Conservation (phyloP, 2,329 filamentous ascomycete genomes). For the Ophiostoma sp. region DNA sequence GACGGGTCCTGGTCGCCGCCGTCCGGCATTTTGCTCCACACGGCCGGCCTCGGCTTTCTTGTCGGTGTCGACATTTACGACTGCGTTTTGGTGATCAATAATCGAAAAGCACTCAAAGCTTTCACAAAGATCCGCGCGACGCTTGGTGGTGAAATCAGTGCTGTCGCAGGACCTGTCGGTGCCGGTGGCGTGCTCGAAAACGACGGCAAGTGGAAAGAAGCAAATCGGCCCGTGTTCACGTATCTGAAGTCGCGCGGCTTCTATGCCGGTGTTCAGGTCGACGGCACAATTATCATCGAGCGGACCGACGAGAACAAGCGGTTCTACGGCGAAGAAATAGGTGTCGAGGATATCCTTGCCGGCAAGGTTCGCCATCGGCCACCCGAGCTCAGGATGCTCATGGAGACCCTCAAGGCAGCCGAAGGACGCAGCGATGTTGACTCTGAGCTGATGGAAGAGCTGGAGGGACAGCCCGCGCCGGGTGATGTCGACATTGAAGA, state of each 20-base stretch:
- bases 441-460: conserved; percentile 33
- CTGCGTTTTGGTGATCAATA: conserved; percentile 83
- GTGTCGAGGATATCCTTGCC: conserved; percentile 25
- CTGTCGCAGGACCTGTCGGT: conserved; percentile 63
- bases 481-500: conserved; percentile 36
- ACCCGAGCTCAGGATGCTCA: conserved; percentile 24
- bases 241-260: conserved; percentile 69
- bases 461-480: conserved; percentile 35
- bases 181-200: conserved; percentile 69
- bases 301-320: conserved; percentile 65
- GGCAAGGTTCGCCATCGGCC: conserved; percentile 27
- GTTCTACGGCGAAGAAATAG: conserved; percentile 53
- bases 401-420: conserved; percentile 28
- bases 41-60: conserved; percentile 72
- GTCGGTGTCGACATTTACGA: conserved; percentile 84
- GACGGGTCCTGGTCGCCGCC: conserved; percentile 70
- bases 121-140: conserved; percentile 73
- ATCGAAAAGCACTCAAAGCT: conserved; percentile 64
- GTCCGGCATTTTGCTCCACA: conserved; percentile 75
- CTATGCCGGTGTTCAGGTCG: conserved; percentile 66
- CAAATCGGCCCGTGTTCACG: conserved; percentile 45
- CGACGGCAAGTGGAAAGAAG: conserved; percentile 29
- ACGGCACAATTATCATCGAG: conserved; percentile 69
- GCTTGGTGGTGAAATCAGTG: conserved; percentile 71
- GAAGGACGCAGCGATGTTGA: conserved; percentile 33